Evolutionary conservation across 306 rosid genomes (phyloP), one percentile per base, ranked within the genome.

Genomic region (Luffa aegyptiaca): DNA sequence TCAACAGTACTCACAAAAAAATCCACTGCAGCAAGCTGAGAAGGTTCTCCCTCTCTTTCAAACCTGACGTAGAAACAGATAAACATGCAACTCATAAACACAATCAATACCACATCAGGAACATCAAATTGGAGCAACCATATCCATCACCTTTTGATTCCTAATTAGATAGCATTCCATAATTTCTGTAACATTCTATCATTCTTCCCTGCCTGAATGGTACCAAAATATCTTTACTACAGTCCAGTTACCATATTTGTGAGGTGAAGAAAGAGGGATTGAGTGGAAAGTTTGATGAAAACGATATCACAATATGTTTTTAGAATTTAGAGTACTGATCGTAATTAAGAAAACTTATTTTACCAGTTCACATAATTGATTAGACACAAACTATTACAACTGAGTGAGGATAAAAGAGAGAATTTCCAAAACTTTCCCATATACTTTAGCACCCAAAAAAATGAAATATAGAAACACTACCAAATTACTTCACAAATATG

Each of bases 1-100:
- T 95, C 99, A 6, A 95, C 99, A 18, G 99, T 95, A 86, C 99
- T 95, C 85, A 95, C 99, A 16, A 95, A 95, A 91, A 95, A 95
- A 87, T 95, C 99, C 89, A 95, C 99, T 74, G 97, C 88, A 83
- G 99, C 94, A 64, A 95, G 97, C 83, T 87, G 88, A n/a, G 86
- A 90, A 5, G 81, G 87, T 83, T 91, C 97, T 53, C 96, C 97
- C 78, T 89, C 96, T 84, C 94, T 90, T 85, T 95, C 99, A 86
- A 55, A 92, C 88, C 98, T 94, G 88, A 14, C 84, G 81, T 56
- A 46, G 13, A 58, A 31, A 73, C 77, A 73, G n/a, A 73, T 31
- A 33, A 21, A 36, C 71, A 36, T 63, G 44, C 70, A 9, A 33
- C 44, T 64, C 46, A 63, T 71, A 49, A 20, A 73, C 58, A 73